Base-by-base conservation (phyloP, 495 filamentous ascomycete species). In the Penicillium manginii region DNA sequence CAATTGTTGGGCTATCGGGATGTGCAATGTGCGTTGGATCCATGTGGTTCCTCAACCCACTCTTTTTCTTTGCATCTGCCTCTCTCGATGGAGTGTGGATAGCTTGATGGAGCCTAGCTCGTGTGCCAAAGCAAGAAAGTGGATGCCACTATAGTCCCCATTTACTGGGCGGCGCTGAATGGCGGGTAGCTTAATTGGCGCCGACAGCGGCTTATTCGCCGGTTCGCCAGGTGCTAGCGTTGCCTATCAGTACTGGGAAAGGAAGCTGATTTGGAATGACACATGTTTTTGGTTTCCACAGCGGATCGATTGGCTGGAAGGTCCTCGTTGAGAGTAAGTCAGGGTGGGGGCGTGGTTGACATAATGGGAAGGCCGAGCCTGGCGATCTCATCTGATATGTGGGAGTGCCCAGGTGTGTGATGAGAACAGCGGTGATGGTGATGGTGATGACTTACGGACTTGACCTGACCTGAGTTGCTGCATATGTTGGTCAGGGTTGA, bases 211-310 rank as follows among this genome's bases (percentile, higher is more conserved):
- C 40, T 43, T n/a, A 43, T 55, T 57, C 31, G 54, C 2, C 55
- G 55, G 60, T 48, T 55, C 55, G 37, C 23, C 42, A 49, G 0
- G 6, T 43, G 2, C 23, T 63, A 63, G 61, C 43, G 51, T 50
- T 57, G 62, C 22, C 42, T 50, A 64, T 60, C 61, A 48, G 55
- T 12, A 10, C 56, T 47, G 15, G n/a, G 42, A 59, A 35, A 39
- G 61, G 61, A 59, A 63, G 55, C 50, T 29, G 33, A 57, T 40
- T 56, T 53, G 17, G 12, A 54, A 40, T 58, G 54, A 64, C 50
- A 61, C 57, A 55, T 45, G 11, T 43, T 57, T 57, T 57, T 33
- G 26, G 49, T 14, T 18, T n/a, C 46, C 43, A 19, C 35, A 1
- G 35, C 39, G 39, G 53, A 47, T 35, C 42, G 29, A 37, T 37